A percentile compares a stretch with the other conserved stretches of the same genome.
Evolutionary conservation across 768 basidiomycete genomes (phyloP).

Genomic region (Porpolomopsis calyptriformis): DNA sequence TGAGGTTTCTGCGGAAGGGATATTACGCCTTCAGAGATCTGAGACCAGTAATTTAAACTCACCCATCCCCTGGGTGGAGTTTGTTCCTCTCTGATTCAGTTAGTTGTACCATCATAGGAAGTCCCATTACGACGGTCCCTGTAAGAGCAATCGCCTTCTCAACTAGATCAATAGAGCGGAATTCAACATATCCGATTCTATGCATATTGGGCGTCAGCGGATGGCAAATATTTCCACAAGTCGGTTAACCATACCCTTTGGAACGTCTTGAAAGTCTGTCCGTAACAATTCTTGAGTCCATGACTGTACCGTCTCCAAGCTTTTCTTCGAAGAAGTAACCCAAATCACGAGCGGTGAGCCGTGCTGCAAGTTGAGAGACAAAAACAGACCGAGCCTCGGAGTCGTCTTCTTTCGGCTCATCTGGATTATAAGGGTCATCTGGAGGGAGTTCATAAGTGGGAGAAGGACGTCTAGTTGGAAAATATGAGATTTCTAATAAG

Average conservation of each 20-base stretch:
- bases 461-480: constrained; percentile 48
- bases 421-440: constrained; percentile 66
- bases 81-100: constrained; percentile 95
- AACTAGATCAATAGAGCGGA: constrained; percentile 82
- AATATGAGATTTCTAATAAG: constrained; percentile 7
- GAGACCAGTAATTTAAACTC: constrained; percentile 18
- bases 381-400: constrained; percentile 98
- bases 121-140: constrained; percentile 96
- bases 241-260: constrained; percentile 98
- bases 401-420: constrained; percentile 90
- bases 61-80: constrained; percentile 83
- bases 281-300: constrained; percentile 94
- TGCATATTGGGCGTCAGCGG: no score
- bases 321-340: constrained; percentile 99
- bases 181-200: constrained; percentile 98
- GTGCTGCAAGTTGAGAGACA: constrained; percentile 94
- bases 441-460: constrained; percentile 57
- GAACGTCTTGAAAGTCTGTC: constrained; percentile 90
- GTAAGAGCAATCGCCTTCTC: constrained; percentile 82
- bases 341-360: constrained; percentile 92
- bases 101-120: constrained; percentile 92
- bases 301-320: constrained; percentile 84
- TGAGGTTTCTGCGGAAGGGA: constrained; percentile 48
- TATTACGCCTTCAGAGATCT: constrained; percentile 9
- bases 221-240: no score